These are phyloP conservation scores for Exobasidium cylindrosporum DNA, from an alignment of 1,284 basidiomycete species.

Conservation along the genomic window DNA sequence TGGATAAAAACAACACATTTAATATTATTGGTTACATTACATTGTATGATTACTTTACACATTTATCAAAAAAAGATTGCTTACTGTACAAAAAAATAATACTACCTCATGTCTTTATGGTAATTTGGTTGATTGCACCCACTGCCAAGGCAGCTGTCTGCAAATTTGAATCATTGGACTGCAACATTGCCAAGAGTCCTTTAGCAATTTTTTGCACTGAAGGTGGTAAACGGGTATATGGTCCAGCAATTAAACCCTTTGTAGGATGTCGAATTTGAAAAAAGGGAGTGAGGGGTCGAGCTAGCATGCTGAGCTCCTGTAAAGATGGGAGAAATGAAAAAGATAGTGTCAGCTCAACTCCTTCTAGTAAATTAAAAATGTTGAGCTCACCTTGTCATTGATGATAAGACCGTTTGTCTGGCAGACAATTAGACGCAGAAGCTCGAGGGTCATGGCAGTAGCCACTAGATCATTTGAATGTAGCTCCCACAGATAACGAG, in stretches of 20 bases:
- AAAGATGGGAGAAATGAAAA: not conserved
- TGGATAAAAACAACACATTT: no score
- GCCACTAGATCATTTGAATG: not conserved
- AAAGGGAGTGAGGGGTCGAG: not conserved
- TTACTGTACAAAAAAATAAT: not conserved
- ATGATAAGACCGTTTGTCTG: not conserved
- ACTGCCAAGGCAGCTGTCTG: not conserved
- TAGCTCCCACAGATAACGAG: slow-evolving; percentile 4
- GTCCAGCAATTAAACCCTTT: slow-evolving; percentile 3
- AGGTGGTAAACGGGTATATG: not conserved
- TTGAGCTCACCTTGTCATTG: not conserved
- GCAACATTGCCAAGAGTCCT: slow-evolving; percentile 9
- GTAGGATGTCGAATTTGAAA: slow-evolving; percentile 1
- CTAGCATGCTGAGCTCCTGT: slow-evolving; percentile 1
- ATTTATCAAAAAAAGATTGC: no score
- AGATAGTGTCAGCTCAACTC: no score
- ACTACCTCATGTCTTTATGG: not conserved
- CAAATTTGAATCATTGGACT: not conserved
- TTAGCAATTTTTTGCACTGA: not conserved
- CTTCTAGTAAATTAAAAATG: no score
- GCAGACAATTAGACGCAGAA: not conserved
- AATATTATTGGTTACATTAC: no score
- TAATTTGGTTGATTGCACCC: not conserved
- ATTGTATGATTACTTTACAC: no score
- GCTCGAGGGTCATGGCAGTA: slow-evolving; percentile 2